Evolutionary conservation across 192 early-diverging fungal genomes (phyloP).

Genomic region (Entomortierella lignicola): DNA sequence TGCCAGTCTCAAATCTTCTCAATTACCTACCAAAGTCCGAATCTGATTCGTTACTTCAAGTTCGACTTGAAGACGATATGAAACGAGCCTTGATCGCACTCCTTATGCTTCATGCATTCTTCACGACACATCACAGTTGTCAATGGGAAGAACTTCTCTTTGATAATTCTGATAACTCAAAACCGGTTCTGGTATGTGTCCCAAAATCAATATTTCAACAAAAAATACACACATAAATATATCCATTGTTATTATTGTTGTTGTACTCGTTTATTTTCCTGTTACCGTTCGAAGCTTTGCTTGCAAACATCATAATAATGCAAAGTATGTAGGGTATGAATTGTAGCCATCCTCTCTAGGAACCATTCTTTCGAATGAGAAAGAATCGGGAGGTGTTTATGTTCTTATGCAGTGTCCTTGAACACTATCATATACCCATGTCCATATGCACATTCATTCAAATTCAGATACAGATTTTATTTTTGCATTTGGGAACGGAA

Average conservation of each 20-base stretch:
- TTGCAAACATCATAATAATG: background rate
- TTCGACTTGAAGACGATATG: conserved; percentile 44
- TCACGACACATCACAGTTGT: conserved; percentile 32
- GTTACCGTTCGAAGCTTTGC: background rate
- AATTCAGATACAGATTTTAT: no score
- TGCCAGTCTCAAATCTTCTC: conserved; percentile 44
- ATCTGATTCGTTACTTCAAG: conserved; percentile 18
- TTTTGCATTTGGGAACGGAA: no score
- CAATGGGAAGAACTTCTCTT: conserved; percentile 42
- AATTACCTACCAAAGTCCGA: conserved; percentile 43
- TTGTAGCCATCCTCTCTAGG: background rate
- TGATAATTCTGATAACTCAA: conserved; percentile 18
- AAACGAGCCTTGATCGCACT: conserved; percentile 34
- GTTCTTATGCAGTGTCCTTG: no score
- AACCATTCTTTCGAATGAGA: no score
- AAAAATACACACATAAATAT: background rate
- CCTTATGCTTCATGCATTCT: conserved; percentile 44
- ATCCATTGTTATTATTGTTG: background rate
- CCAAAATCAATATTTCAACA: background rate
- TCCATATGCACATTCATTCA: no score
- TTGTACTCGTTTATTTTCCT: conserved; percentile 1
- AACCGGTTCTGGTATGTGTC: conserved; percentile 28
- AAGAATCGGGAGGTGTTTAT: no score
- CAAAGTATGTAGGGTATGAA: background rate
- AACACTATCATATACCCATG: no score